phyloP scores from a whole-genome alignment of 352 stramenopile species.

The Phytophthora quininea region DNA sequence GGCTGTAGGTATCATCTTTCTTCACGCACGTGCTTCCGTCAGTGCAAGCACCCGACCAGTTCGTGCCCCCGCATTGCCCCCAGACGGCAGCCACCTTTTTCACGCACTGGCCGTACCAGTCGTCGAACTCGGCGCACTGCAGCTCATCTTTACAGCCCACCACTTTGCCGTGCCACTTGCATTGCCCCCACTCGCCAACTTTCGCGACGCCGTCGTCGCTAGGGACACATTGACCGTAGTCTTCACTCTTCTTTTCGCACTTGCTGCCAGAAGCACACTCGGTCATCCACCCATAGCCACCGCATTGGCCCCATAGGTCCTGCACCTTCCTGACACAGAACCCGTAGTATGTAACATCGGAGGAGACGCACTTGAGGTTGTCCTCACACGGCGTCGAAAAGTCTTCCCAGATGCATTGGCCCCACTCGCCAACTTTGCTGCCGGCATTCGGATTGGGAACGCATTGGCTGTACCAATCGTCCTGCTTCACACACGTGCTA shows the following conservation, averaged over 20 bases:
- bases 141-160: constrained; percentile 23
- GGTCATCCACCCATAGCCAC: constrained; percentile 25
- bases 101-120: constrained; percentile 42
- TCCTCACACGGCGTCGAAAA: constrained; percentile 18
- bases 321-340: constrained; percentile 27
- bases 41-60: constrained; percentile 22
- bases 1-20: constrained; percentile 27
- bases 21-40: constrained; percentile 27
- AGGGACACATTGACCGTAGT: constrained; percentile 18
- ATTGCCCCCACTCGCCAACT: constrained; percentile 33
- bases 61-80: constrained; percentile 25
- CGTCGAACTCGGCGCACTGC: constrained; percentile 28
- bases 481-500: constrained; percentile 25
- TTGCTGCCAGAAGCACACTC: constrained; percentile 17
- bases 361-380: constrained; percentile 23
- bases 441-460: constrained; percentile 9
- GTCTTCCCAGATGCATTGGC: constrained; percentile 22
- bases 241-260: constrained; percentile 10
- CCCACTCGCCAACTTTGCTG: constrained; percentile 23
- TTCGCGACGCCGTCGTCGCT: constrained; percentile 10
- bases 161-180: constrained; percentile 27
- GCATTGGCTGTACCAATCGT: constrained; percentile 35
- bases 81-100: constrained; percentile 23
- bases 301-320: constrained; percentile 25
- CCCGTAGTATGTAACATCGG: constrained; percentile 6